Evolutionary conservation across 768 basidiomycete species (phyloP).

Genomic region (Hemileccinum rubropunctum): DNA sequence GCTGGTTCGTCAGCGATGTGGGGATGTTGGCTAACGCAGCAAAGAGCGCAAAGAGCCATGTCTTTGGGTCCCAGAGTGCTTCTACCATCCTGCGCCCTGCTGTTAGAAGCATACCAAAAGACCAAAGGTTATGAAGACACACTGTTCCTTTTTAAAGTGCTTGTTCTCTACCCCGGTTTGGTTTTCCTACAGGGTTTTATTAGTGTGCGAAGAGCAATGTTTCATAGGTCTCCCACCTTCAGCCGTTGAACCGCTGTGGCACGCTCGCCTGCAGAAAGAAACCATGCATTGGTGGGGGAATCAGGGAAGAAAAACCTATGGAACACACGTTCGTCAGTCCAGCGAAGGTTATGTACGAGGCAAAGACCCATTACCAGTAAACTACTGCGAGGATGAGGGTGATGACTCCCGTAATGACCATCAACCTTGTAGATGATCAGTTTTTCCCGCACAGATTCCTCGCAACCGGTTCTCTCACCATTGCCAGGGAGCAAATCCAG

Average conservation of each 20-base stretch:
- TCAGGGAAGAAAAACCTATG: constrained; percentile 67
- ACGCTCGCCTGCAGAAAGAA: constrained; percentile 65
- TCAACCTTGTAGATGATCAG: constrained; percentile 42
- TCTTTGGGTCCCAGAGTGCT: constrained; percentile 65
- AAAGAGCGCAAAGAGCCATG: constrained; percentile 75
- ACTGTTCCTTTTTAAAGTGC: constrained; percentile 78
- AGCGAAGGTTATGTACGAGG: neutral
- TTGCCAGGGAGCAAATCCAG: constrained; percentile 66
- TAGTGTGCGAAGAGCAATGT: neutral
- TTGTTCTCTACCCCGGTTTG: constrained; percentile 85
- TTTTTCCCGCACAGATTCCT: neutral
- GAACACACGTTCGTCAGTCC: neutral
- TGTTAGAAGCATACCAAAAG: neutral
- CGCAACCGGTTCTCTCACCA: too few species aligned
- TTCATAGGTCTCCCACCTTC: constrained; percentile 40
- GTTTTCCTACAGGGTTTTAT: constrained; percentile 47
- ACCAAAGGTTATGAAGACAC: constrained; percentile 27
- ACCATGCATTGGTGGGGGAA: constrained; percentile 73
- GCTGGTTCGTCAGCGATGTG: constrained; percentile 65
- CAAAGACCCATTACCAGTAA: constrained; percentile 47
- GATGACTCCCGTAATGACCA: constrained; percentile 64
- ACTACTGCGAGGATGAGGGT: constrained; percentile 49
- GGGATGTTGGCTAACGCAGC: constrained; percentile 59
- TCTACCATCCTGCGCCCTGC: constrained; percentile 54
- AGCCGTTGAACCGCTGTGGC: constrained; percentile 59